Evolutionary conservation across 1,139 yeast species (phyloP), one percentile per base, ranked within the genome.

Genomic region (Protomyces inundatus): DNA sequence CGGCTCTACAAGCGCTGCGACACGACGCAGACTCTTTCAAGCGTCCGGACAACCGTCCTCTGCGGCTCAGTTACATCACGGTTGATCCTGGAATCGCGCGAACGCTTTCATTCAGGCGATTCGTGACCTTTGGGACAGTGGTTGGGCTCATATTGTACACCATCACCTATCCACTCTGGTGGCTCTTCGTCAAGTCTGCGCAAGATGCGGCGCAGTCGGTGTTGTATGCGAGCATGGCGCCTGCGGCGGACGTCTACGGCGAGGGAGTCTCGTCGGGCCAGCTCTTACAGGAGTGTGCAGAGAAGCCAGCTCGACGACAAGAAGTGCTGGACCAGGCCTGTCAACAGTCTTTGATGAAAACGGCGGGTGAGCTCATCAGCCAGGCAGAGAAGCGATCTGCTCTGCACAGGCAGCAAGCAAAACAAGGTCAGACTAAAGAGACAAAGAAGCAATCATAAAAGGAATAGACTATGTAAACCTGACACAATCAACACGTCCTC

Each of bases 1-100:
- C 91, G 75, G 86, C 88, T 76, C 89, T 85, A 10, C 81, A 82
- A 70, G 95, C 88, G 71, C 84, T 82, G 70, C 98, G 91, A 76
- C 79, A 85, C 61, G 79, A 84, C 66, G 73, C 90, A 64, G 79
- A 79, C 52, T 71, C 72, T 3, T 84, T 82, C 68, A 84, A 83
- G 70, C 79, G 91, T 45, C 80, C 84, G 37, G 96, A 89, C 70
- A 77, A 80, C 67, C 83, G 86, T 37, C 87, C 88, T 1, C 80
- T 70, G 71, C 88, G 87, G 70, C 84, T 89, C 16, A 81, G 86
- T 60, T 80, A 90, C n/a, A 81, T 86, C 66, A 70, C 89, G 66
- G 95, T 88, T 4, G 95, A 93, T 71, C 98, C 98, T 0, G 98
- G 98, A 0, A 70, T 91, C 58, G 88, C 89, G 86, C 81, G 98